Base-by-base conservation (phyloP, 805 yeast genomes). In the Candida dajiaensis region DNA sequence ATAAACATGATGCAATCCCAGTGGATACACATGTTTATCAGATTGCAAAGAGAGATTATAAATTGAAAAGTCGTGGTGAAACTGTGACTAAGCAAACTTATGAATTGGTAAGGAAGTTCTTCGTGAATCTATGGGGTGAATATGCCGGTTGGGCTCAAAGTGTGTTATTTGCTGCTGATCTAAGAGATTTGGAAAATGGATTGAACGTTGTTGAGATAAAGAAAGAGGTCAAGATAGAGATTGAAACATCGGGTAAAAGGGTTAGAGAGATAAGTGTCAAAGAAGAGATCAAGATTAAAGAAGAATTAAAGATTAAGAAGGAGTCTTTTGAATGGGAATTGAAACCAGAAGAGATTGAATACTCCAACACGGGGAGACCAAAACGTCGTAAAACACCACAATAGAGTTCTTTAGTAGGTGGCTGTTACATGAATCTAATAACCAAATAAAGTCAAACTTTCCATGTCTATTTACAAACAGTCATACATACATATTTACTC, bases 101-200 rank as follows among this genome's bases (percentile, higher is more conserved):
- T 21, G 59, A 61, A 22, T 70, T 73, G 20, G 83, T 89, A 7
- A 72, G 89, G 39, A 57, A 60, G 9, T 77, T 74, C 60, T 82
- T 92, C 61, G 71, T 74, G 40, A 71, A 72, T 0, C 67, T 81
- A 39, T 94, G 97, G 92, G 97, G 97, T 0, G 77, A 77, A 1
- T 85, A 85, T 61, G 97, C 99, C 2, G 99, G 99, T 0, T 94
- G 99, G 99, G 98, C 98, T 0, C 99, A 92, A 59, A 85, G 92
- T n/a, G 89, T 92, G 11, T 70, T 90, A 47, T 90, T 90, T 65
- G 84, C 97, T 0, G 87, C 89, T 6, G 97, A 89, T 59, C 72
- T 90, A 46, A 66, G 68, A 42, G 89, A 85, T 49, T 71, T 87
- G 47, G 77, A 85, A 46, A 83, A 81, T 57, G 94, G 94, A 1